Evolutionary conservation across 306 rosid species (phyloP).

Genomic region (Cyclanthera cordifolia): DNA sequence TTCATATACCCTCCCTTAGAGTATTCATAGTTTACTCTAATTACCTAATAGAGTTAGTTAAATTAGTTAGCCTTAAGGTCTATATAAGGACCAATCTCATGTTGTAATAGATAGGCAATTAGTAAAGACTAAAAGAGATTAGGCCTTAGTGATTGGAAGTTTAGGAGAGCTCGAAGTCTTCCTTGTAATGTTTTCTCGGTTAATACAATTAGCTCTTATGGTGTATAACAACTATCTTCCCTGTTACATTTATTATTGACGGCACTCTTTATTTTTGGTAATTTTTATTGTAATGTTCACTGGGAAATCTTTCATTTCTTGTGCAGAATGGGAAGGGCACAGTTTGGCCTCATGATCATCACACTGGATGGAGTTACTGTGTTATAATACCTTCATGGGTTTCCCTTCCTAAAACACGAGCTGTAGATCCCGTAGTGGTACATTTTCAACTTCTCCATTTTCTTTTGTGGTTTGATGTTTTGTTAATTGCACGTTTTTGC

Average conservation of each 20-base stretch:
- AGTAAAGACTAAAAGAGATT: too few relatives aligned
- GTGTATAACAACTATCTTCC: neutral
- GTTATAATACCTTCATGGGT: slow-evolving; percentile 67
- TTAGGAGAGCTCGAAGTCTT: too few relatives aligned
- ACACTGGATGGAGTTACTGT: slow-evolving; percentile 64
- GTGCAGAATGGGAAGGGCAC: slow-evolving; percentile 50
- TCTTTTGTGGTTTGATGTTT: neutral
- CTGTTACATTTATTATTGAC: neutral
- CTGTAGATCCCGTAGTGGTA: slow-evolving; percentile 70
- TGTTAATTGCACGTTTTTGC: neutral
- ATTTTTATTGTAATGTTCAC: neutral
- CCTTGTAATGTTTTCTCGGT: too few relatives aligned
- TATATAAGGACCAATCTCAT: too few relatives aligned
- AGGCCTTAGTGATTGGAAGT: too few relatives aligned
- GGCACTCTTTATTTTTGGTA: neutral
- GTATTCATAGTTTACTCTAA: too few relatives aligned
- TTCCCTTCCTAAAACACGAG: slow-evolving; percentile 36
- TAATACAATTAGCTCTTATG: too few relatives aligned
- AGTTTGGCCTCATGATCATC: slow-evolving; percentile 71
- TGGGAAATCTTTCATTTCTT: neutral
- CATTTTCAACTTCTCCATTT: neutral
- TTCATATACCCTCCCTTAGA: too few relatives aligned
- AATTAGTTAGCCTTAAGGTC: too few relatives aligned
- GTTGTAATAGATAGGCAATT: too few relatives aligned
- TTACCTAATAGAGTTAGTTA: too few relatives aligned